These are phyloP conservation scores for Gaertneriomyces semiglobifer DNA, from an alignment of 192 early-diverging fungal genomes.

Conservation along the genomic window DNA sequence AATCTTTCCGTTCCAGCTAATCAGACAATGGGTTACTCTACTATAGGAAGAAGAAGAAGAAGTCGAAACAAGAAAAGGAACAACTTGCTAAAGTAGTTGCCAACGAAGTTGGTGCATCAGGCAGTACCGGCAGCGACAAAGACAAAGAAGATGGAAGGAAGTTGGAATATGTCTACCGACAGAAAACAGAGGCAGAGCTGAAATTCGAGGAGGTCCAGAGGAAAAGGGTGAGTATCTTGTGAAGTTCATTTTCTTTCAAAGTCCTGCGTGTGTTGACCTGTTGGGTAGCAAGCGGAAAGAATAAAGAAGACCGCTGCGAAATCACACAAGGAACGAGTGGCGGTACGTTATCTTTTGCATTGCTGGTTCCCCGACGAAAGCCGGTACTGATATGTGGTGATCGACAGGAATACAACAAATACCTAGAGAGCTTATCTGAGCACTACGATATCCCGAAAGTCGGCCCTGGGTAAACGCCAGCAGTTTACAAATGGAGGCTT, in stretches of 20 bases:
- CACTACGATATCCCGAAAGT: constrained; percentile 84
- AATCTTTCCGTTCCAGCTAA: background rate
- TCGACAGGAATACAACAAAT: constrained; percentile 64
- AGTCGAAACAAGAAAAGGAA: constrained; percentile 18
- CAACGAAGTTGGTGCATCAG: background rate
- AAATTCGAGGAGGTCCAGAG: constrained; percentile 66
- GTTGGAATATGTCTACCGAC: constrained; percentile 21
- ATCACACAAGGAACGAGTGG: constrained; percentile 74
- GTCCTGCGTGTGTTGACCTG: background rate
- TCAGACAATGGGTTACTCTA: background rate
- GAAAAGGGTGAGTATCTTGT: constrained; percentile 53
- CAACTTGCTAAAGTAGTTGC: background rate
- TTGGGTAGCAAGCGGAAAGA: constrained; percentile 60
- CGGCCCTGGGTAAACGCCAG: constrained; percentile 62
- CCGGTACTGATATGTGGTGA: background rate
- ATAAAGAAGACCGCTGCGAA: constrained; percentile 60
- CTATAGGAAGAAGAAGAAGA: constrained; percentile 32
- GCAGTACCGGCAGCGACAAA: constrained; percentile 17
- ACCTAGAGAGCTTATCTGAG: constrained; percentile 69
- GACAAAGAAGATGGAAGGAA: constrained; percentile 53
- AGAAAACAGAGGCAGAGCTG: constrained; percentile 67
- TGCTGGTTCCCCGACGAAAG: background rate
- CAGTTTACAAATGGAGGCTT: too few species aligned
- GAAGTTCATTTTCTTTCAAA: background rate
- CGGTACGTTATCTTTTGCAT: constrained; percentile 40